These are phyloP conservation scores for Crithidia bombi DNA, from an alignment of 208 protist genomes.

Conservation along the genomic window DNA sequence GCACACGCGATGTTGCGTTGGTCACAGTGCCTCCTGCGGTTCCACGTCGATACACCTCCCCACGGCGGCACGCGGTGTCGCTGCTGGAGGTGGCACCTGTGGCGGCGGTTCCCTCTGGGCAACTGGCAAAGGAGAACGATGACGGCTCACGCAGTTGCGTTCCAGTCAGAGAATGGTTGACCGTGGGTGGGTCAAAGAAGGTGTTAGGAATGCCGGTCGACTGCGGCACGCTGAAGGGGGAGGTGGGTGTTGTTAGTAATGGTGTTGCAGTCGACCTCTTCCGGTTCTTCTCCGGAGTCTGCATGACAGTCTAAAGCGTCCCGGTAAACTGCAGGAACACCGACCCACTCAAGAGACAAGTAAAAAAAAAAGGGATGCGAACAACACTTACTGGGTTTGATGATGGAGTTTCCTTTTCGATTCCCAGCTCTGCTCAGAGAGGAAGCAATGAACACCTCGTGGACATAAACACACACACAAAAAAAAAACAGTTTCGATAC, in stretches of 20 bases:
- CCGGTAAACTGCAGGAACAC: neutral
- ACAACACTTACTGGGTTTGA: neutral
- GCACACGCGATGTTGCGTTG: neutral
- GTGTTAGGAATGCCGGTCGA: neutral
- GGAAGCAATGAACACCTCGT: no score
- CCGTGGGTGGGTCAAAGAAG: conserved; percentile 15
- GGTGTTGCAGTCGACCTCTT: neutral
- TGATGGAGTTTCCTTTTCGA: neutral
- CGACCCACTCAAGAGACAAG: neutral
- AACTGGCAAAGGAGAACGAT: neutral
- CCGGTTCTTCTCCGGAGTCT: neutral
- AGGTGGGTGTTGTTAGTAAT: no score
- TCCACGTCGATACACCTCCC: conserved; percentile 5
- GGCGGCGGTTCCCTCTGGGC: neutral
- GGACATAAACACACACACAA: no score
- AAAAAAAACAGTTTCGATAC: no score
- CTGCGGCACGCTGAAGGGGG: neutral
- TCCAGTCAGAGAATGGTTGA: neutral
- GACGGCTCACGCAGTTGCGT: neutral
- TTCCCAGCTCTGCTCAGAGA: no score
- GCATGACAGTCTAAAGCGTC: conserved; percentile 4
- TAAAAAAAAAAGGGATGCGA: neutral
- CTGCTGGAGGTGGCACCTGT: neutral
- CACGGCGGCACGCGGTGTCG: neutral
- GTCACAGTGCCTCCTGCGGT: neutral